Evolutionary conservation across 176 grass and related monocot species (phyloP).

Genomic region (Bonia amplexicaulis): DNA sequence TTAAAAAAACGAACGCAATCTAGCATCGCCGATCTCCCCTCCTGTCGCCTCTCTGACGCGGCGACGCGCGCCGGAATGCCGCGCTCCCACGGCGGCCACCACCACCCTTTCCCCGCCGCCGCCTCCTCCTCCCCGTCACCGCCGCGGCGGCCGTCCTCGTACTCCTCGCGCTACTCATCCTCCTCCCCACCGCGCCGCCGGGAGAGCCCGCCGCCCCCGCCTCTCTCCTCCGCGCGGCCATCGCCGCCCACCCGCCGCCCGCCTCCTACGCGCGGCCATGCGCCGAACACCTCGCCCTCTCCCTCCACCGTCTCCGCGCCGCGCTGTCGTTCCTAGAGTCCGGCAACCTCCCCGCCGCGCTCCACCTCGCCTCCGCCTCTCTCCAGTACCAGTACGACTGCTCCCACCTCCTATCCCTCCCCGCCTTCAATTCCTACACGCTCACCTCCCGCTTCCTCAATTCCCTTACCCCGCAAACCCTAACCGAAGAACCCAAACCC

Average conservation of each 20-base stretch:
- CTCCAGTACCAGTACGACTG: constrained; percentile 78
- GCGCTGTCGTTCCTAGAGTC: constrained; percentile 31
- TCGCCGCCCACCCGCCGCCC: constrained; percentile 34
- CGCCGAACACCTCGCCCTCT: constrained; percentile 33
- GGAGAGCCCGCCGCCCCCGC: background rate
- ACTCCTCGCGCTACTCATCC: constrained; percentile 30
- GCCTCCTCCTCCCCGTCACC: constrained; percentile 29
- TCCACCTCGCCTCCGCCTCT: constrained; percentile 49
- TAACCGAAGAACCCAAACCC: background rate
- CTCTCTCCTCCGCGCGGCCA: constrained; percentile 35
- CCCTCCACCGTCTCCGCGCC: constrained; percentile 42
- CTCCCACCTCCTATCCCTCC: constrained; percentile 46
- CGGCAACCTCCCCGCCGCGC: constrained; percentile 41
- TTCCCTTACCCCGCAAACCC: constrained; percentile 15
- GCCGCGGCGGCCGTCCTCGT: constrained; percentile 32
- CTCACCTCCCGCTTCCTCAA: constrained; percentile 41
- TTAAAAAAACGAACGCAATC: background rate
- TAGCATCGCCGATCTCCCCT: background rate
- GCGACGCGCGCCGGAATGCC: constrained; percentile 31
- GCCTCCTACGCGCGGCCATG: constrained; percentile 32
- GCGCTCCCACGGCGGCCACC: background rate
- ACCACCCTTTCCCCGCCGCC: constrained; percentile 19
- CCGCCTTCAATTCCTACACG: constrained; percentile 20
- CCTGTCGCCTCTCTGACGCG: constrained; percentile 11
- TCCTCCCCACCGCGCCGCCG: constrained; percentile 15